Percentiles rank a stretch among this genome's conserved stretches.
Conservation (phyloP, 345 rosid species). For the Corchorus olitorius region DNA sequence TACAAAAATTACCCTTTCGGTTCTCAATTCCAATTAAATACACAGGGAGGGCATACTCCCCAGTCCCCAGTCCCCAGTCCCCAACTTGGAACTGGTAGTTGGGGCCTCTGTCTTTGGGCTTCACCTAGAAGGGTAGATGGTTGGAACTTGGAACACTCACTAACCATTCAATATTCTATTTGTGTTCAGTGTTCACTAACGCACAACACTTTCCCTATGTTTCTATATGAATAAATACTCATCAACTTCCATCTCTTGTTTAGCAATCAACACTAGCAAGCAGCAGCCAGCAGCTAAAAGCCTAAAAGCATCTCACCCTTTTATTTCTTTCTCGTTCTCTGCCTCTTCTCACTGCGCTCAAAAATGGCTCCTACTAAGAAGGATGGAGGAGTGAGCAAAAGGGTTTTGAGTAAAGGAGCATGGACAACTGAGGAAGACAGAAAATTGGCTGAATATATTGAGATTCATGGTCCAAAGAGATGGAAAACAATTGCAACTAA, state of each 20-base stretch:
- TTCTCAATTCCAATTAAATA: too few species aligned
- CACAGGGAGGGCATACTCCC: too few species aligned
- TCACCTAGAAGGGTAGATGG: slow-evolving; percentile 49
- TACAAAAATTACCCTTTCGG: too few species aligned
- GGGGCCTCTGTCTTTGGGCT: slow-evolving; percentile 13
- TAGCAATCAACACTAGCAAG: neutral
- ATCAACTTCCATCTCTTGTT: neutral
- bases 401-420: slow-evolving; percentile 49
- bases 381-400: slow-evolving; percentile 28
- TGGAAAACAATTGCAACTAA: slow-evolving; percentile 55
- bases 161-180: slow-evolving; percentile 10
- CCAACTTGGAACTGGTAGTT: slow-evolving; percentile 43
- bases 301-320: neutral
- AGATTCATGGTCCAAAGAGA: slow-evolving; percentile 57
- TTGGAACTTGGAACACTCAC: neutral
- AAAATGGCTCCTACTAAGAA: slow-evolving; percentile 45
- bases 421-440: slow-evolving; percentile 72
- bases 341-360: neutral
- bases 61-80: too few species aligned
- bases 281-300: too few species aligned
- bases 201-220: neutral
- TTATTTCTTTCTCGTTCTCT: neutral
- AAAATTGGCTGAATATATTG: slow-evolving; percentile 50
- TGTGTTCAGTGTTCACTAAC: too few species aligned
- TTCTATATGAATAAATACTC: slow-evolving; percentile 1